Conservation (phyloP, 164 flowering plant species). For the Magnolia changhungtana region DNA sequence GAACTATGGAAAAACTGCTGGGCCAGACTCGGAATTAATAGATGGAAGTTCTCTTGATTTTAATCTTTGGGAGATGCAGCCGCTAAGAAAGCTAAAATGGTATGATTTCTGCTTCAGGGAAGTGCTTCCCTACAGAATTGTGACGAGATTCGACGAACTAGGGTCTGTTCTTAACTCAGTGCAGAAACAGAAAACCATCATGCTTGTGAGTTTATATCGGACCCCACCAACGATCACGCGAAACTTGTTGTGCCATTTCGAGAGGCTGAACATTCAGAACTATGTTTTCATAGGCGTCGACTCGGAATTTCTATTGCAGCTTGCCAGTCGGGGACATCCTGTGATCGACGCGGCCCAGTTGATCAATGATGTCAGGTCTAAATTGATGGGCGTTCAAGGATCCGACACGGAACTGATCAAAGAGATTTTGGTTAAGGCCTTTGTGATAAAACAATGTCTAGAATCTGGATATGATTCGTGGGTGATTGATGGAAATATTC, state of each 20-base stretch:
- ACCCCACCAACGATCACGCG: constrained; percentile 29
- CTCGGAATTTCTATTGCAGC: constrained; percentile 51
- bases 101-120: constrained; percentile 89
- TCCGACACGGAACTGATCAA: constrained; percentile 25
- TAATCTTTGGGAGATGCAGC: constrained; percentile 46
- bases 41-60: constrained; percentile 48
- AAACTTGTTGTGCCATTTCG: constrained; percentile 84
- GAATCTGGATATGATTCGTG: constrained; percentile 41
- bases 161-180: constrained; percentile 47
- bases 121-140: constrained; percentile 59
- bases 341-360: constrained; percentile 53
- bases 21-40: constrained; percentile 84
- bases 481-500: constrained; percentile 52
- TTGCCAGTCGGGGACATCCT: constrained; percentile 83
- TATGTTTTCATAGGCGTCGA: constrained; percentile 56
- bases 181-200: constrained; percentile 47
- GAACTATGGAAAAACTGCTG: constrained; percentile 88
- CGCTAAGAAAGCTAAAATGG: constrained; percentile 69
- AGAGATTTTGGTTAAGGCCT: constrained; percentile 48
- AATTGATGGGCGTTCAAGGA: constrained; percentile 23
- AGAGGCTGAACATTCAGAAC: constrained; percentile 59
- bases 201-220: constrained; percentile 51
- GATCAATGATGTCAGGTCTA: constrained; percentile 25
- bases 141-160: constrained; percentile 48
- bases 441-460: constrained; percentile 44